These are phyloP conservation scores for Phytophthora nicotianae DNA, from an alignment of 352 stramenopile genomes.

Conservation along the genomic window DNA sequence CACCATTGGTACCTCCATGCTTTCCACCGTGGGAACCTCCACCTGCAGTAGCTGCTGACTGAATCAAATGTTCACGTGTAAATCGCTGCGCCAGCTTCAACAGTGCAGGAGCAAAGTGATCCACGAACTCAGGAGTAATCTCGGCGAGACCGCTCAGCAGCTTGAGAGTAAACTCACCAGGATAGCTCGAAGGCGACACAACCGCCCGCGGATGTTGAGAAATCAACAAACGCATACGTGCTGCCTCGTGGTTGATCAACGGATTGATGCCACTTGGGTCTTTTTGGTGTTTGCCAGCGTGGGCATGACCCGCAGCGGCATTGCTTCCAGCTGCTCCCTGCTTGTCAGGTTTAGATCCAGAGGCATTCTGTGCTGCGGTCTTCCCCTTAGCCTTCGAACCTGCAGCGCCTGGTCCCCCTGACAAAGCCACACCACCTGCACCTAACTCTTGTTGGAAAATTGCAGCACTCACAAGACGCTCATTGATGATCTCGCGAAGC, in stretches of 20 bases:
- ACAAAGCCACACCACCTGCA: slow-evolving; percentile 6
- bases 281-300: slow-evolving; percentile 48
- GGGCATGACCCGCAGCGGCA: slow-evolving; percentile 13
- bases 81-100: slow-evolving; percentile 86
- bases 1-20: slow-evolving; percentile 30
- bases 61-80: slow-evolving; percentile 84
- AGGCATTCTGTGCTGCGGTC: slow-evolving; percentile 25
- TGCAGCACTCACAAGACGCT: slow-evolving; percentile 72
- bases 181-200: slow-evolving; percentile 55
- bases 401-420: slow-evolving; percentile 13
- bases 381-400: slow-evolving; percentile 52
- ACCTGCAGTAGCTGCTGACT: slow-evolving; percentile 35
- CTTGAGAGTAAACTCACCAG: slow-evolving; percentile 74
- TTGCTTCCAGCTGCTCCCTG: slow-evolving; percentile 21
- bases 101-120: slow-evolving; percentile 77
- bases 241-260: slow-evolving; percentile 62
- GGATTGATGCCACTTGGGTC: slow-evolving; percentile 40
- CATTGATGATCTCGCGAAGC: slow-evolving; percentile 87
- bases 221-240: slow-evolving; percentile 59
- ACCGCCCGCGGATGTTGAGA: slow-evolving; percentile 46
- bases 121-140: slow-evolving; percentile 69
- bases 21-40: slow-evolving; percentile 29
- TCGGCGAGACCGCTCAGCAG: slow-evolving; percentile 67
- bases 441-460: slow-evolving; percentile 64
- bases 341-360: slow-evolving; percentile 36